A percentile compares a stretch with the other conserved stretches of the same genome.
Conservation (phyloP, 108 stramenopile species). For the Mayamaea pseudoterrestris region DNA sequence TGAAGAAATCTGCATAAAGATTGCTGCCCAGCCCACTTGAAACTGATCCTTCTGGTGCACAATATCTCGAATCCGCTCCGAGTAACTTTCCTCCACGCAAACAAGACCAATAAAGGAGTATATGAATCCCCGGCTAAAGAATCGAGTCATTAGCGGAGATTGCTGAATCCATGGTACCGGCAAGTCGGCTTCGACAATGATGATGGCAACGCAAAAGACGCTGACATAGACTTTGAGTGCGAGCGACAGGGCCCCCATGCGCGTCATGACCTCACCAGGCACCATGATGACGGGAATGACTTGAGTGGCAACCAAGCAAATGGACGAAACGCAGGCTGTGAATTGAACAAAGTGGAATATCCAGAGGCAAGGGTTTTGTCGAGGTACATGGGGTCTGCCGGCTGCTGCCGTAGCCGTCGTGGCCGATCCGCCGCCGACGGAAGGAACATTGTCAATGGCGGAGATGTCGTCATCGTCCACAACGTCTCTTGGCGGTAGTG, state of each 20-base stretch:
- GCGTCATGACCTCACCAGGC: slow-evolving; percentile 2
- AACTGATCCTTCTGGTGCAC: slow-evolving; percentile 15
- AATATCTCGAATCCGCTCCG: slow-evolving; percentile 39
- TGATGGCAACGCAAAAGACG: slow-evolving; percentile 45
- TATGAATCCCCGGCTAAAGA: slow-evolving; percentile 50
- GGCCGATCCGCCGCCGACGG: no score
- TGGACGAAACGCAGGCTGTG: slow-evolving; percentile 10
- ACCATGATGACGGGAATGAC: slow-evolving; percentile 20
- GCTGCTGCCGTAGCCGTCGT: no score
- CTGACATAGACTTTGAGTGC: slow-evolving; percentile 43
- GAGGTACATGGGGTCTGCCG: slow-evolving; percentile 13
- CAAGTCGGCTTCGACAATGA: slow-evolving; percentile 37
- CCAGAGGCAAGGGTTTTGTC: slow-evolving; percentile 13
- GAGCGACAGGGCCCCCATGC: slow-evolving; percentile 9
- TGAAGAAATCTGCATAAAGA: slow-evolving; percentile 49
- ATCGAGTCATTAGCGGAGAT: slow-evolving; percentile 23
- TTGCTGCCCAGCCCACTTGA: slow-evolving; percentile 25
- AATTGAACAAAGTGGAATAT: slow-evolving; percentile 20
- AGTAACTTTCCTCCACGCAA: slow-evolving; percentile 56
- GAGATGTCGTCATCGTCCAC: no score
- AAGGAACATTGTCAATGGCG: no score
- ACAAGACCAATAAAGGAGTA: slow-evolving; percentile 72
- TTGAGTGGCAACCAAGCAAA: slow-evolving; percentile 28
- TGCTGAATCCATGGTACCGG: slow-evolving; percentile 22
- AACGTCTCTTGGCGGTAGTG: no score